Percentiles rank a stretch among this genome's conserved stretches.
These are phyloP conservation scores for Phialophora tarda DNA, from an alignment of 2,329 filamentous ascomycete species.

Conservation along the genomic window DNA sequence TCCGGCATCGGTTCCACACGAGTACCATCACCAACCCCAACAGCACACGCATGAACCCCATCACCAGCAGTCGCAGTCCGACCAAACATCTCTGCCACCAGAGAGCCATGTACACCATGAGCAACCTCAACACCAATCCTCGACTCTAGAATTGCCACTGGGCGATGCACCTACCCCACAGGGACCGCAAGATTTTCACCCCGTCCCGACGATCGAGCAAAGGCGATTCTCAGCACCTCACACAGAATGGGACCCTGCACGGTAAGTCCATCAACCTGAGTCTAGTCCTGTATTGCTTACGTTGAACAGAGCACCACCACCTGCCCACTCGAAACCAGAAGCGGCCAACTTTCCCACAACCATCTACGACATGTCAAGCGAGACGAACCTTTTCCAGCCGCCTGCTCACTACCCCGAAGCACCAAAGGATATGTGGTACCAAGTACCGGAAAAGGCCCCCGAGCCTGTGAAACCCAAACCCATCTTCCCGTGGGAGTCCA, in stretches of 20 bases:
- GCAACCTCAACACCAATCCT: slow-evolving; percentile 17
- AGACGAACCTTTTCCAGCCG: slow-evolving; percentile 75
- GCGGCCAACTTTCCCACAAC: slow-evolving; percentile 79
- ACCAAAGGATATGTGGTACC: slow-evolving; percentile 85
- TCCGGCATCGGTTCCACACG: background rate
- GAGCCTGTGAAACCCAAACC: slow-evolving; percentile 64
- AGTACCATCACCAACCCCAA: slow-evolving; percentile 7
- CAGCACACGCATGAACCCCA: background rate
- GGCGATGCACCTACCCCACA: slow-evolving; percentile 52
- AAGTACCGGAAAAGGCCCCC: slow-evolving; percentile 67
- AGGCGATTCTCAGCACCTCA: slow-evolving; percentile 63
- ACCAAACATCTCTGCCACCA: slow-evolving; percentile 28
- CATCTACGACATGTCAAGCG: slow-evolving; percentile 82
- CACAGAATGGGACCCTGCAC: slow-evolving; percentile 67
- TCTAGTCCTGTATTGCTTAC: slow-evolving; percentile 37
- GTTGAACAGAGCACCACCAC: slow-evolving; percentile 62
- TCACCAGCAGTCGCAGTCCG: slow-evolving; percentile 25
- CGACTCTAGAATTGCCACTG: slow-evolving; percentile 51
- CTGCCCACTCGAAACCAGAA: slow-evolving; percentile 75
- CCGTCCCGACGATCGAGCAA: slow-evolving; percentile 54
- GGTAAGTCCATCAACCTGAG: slow-evolving; percentile 49
- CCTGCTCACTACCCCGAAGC: slow-evolving; percentile 80
- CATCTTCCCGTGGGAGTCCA: slow-evolving; percentile 90
- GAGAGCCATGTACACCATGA: slow-evolving; percentile 24
- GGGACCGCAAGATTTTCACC: slow-evolving; percentile 50